Evolutionary conservation across 169 alveolate genomes (phyloP).

Genomic region (Perkinsus olseni): DNA sequence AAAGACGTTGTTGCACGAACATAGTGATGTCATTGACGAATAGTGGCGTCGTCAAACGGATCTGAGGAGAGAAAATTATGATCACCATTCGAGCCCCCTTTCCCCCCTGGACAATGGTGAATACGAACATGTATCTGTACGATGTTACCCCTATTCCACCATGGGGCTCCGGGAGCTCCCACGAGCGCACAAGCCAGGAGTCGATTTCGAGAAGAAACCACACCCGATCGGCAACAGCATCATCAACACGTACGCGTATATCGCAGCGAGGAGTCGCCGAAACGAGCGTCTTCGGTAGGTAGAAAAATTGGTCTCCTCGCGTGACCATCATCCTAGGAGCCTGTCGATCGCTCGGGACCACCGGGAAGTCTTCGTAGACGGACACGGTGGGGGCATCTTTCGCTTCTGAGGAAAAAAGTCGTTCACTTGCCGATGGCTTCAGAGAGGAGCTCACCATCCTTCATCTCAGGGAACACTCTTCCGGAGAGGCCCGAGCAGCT

Average conservation of each 20-base stretch:
- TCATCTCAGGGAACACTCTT: background rate
- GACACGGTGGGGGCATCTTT: background rate
- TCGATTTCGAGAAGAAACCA: too few relatives aligned
- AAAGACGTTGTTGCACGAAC: background rate
- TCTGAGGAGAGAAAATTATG: background rate
- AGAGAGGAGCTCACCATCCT: background rate
- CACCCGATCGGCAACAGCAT: too few relatives aligned
- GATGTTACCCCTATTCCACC: too few relatives aligned
- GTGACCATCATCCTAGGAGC: background rate
- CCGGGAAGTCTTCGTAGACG: background rate
- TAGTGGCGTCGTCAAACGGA: background rate
- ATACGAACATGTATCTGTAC: too few relatives aligned
- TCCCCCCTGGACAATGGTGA: too few relatives aligned
- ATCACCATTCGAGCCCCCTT: too few relatives aligned
- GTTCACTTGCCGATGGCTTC: background rate
- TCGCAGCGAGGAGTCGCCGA: background rate
- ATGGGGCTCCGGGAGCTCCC: too few relatives aligned
- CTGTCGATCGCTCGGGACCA: background rate
- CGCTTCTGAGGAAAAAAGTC: background rate
- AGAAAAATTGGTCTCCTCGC: background rate
- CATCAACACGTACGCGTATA: background rate
- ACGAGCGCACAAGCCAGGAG: too few relatives aligned
- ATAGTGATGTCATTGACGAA: background rate
- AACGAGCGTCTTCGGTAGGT: background rate
- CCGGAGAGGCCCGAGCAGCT: background rate